Percentiles rank a stretch among this genome's conserved stretches.
Conservation (phyloP, 257 asterid genomes). For the Avicennia marina region DNA sequence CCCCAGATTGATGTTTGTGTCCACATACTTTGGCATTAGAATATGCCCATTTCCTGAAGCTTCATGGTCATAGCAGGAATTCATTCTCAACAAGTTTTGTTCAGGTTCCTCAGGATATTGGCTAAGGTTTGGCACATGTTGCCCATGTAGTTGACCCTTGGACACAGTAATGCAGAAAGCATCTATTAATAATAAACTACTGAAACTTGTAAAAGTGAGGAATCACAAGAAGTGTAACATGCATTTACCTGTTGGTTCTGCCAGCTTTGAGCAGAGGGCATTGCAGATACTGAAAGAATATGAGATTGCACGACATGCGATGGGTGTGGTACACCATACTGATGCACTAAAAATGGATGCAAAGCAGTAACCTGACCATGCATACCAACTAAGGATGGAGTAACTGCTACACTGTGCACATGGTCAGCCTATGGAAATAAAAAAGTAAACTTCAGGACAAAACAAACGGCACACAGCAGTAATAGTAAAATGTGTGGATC, state of each 20-base stretch:
- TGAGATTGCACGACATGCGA: conserved; percentile 52
- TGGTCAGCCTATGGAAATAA: conserved; percentile 40
- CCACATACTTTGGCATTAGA: conserved; percentile 33
- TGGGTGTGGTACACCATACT: conserved; percentile 61
- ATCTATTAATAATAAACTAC: conserved; percentile 10
- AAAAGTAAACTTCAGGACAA: not conserved
- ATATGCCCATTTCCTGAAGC: conserved; percentile 52
- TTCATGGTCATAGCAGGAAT: conserved; percentile 39
- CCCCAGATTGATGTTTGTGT: conserved; percentile 31
- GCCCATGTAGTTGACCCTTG: conserved; percentile 52
- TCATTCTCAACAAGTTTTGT: conserved; percentile 34
- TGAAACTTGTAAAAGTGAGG: not conserved
- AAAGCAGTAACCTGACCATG: conserved; percentile 54
- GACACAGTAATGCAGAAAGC: not conserved
- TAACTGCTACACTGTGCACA: conserved; percentile 54
- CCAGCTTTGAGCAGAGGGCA: conserved; percentile 64
- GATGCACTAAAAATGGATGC: conserved; percentile 75
- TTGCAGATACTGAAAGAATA: conserved; percentile 33
- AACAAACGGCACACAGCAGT: too few relatives aligned
- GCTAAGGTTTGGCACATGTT: conserved; percentile 29
- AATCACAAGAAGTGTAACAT: not conserved
- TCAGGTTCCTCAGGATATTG: conserved; percentile 50
- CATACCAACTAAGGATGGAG: conserved; percentile 66
- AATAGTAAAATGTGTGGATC: not conserved
- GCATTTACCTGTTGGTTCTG: conserved; percentile 58